These are phyloP conservation scores for Stromatinia cepivora DNA, from an alignment of 2,329 filamentous ascomycete species.

Conservation along the genomic window DNA sequence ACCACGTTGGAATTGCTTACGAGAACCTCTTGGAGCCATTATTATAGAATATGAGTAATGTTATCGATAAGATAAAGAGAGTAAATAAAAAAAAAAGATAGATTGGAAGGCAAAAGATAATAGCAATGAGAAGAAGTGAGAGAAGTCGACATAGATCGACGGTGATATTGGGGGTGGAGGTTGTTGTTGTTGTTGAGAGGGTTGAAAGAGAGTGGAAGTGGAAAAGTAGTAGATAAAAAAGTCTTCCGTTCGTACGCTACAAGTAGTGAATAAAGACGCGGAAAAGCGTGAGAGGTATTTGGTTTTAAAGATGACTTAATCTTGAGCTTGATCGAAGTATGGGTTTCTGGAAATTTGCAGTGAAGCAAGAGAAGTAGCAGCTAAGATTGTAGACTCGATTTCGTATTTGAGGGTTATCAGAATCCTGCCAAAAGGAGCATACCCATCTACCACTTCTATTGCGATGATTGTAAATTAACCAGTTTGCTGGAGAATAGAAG, in stretches of 20 bases:
- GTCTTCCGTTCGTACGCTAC: background rate
- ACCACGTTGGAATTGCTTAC: background rate
- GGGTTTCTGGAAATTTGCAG: background rate
- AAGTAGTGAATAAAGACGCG: conserved; percentile 12
- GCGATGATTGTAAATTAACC: background rate
- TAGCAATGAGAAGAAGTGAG: background rate
- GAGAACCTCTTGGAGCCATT: background rate
- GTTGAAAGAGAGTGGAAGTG: background rate
- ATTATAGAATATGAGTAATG: background rate
- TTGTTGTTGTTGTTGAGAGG: background rate
- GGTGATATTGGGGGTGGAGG: background rate
- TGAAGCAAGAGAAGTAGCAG: background rate
- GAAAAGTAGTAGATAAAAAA: background rate
- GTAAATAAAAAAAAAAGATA: background rate
- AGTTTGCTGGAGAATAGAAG: background rate
- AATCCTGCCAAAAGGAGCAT: too few species aligned
- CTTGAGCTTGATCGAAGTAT: background rate
- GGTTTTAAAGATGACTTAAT: background rate
- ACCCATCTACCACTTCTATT: rapidly evolving
- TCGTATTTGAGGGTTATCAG: background rate
- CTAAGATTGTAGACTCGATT: background rate
- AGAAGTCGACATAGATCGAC: background rate
- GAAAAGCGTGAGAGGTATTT: background rate
- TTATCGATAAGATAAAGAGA: background rate
- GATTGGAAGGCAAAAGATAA: background rate